These are phyloP conservation scores for Boletus sp. DNA, from an alignment of 1,284 basidiomycete genomes.

Conservation along the genomic window DNA sequence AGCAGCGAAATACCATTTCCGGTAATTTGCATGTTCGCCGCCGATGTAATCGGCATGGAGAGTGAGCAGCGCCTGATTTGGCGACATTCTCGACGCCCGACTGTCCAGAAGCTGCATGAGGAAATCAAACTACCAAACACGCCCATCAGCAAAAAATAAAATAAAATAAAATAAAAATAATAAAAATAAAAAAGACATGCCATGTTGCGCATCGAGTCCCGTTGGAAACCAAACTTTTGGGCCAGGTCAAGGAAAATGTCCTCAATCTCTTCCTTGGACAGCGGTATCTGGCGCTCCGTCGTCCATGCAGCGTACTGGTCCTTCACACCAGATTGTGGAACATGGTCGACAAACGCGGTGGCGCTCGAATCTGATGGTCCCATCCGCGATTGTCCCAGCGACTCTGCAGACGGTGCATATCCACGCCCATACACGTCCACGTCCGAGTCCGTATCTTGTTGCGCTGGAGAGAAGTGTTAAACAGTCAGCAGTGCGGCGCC, in stretches of 20 bases:
- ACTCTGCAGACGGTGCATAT: conserved; percentile 69
- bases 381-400: conserved; percentile 54
- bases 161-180: conserved; percentile 1
- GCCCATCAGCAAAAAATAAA: neutral
- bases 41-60: conserved; percentile 99
- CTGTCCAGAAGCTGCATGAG: conserved; percentile 98
- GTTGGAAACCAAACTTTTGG: conserved; percentile 98
- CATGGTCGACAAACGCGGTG: conserved; percentile 58
- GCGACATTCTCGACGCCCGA: conserved; percentile 95
- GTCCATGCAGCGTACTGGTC: conserved; percentile 95
- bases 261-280: conserved; percentile 99
- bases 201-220: conserved; percentile 90
- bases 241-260: conserved; percentile 97
- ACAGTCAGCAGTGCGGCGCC: neutral
- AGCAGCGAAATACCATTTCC: conserved; percentile 99
- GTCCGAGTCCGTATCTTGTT: conserved; percentile 73
- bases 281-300: conserved; percentile 85
- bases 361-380: conserved; percentile 56
- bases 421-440: conserved; percentile 66
- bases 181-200: conserved; percentile 39
- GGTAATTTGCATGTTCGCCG: conserved; percentile 94
- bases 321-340: conserved; percentile 44
- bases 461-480: conserved; percentile 39
- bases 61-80: conserved; percentile 91
- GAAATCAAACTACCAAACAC: conserved; percentile 78